phyloP scores from a whole-genome alignment of 1,284 basidiomycete species.

The Anthracocystis setariae region DNA sequence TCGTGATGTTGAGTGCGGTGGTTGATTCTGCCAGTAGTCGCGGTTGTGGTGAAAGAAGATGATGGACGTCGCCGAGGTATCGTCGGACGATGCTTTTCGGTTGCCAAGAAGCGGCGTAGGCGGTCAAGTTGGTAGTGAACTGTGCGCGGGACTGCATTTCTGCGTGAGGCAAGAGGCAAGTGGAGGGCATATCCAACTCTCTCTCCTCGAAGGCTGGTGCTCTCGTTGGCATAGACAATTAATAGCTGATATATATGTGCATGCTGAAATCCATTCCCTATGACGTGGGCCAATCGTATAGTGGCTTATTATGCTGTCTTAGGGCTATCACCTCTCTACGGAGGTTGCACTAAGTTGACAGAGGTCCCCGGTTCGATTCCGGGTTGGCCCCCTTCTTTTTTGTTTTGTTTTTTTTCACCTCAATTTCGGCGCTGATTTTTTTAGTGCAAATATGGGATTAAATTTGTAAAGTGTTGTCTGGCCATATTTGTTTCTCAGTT shows the following conservation, averaged over 20 bases:
- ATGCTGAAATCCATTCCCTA: not conserved
- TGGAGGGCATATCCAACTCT: conserved; percentile 1
- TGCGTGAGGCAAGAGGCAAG: conserved; percentile 3
- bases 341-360: conserved; percentile 37
- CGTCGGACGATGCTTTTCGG: not conserved
- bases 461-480: no score
- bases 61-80: no score
- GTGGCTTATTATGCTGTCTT: conserved; percentile 59
- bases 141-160: conserved; percentile 1
- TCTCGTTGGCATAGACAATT: not conserved
- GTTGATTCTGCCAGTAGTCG: no score
- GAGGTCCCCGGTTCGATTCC: conserved; percentile 57
- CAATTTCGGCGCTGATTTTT: not conserved
- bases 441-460: not conserved
- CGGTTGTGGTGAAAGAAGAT: no score
- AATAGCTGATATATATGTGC: conserved; percentile 8
- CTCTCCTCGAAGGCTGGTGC: no score
- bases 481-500: no score
- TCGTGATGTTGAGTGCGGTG: not conserved
- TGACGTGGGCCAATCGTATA: conserved; percentile 48
- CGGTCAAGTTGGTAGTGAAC: conserved; percentile 12
- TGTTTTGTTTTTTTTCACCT: not conserved
- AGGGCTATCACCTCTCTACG: conserved; percentile 17
- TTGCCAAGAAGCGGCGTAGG: conserved; percentile 2
- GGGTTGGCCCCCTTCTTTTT: conserved; percentile 43